Base-by-base conservation (phyloP, 768 basidiomycete genomes). In the Russula emetica region DNA sequence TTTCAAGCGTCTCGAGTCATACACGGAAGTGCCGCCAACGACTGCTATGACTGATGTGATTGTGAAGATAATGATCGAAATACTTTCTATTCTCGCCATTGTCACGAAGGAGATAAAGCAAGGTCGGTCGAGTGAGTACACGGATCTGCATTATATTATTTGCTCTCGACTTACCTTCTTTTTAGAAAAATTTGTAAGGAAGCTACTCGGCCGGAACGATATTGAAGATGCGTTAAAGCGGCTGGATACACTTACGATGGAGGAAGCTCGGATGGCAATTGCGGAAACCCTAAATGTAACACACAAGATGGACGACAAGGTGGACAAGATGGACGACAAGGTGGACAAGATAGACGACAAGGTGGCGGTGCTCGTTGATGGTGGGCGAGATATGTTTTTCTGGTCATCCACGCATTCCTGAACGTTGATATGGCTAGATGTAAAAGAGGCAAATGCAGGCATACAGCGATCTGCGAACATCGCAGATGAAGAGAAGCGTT, bases 1-100 rank as follows among this genome's bases (percentile, higher is more conserved):
- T 8, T 60, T 60, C 28, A 60, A 7, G 14, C 47, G 55, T 3
- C 61, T 62, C 22, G 55, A 51, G 6, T 42, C 22, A 14, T 62
- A 52, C 2, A 62, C 49, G 13, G 30, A 26, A 6, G 30, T 52
- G 10, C 30, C 9, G 7, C 50, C 55, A 1, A 57, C 61, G 3
- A 0, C n/a, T 1, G 55, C 38, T 3, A 62, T 62, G 61, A 44
- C 49, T 11, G 49, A 52, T 1, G 42, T 63, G 0, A 18, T 53
- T 5, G 51, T 58, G 24, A 28, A 58, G 14, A 22, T 58, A 18
- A 28, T 58, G 38, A 38, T 32, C 13, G 61, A 62, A 18, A 38
- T 62, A 2, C 55, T 62, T 22, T 18, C 24, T 24, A 56, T 62
- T 30, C 55, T 62, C 0, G 45, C 47, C 1, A 62, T 62, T 7